Conservation (phyloP, 2,329 filamentous ascomycete species). For the Tolypocladium amazonense region DNA sequence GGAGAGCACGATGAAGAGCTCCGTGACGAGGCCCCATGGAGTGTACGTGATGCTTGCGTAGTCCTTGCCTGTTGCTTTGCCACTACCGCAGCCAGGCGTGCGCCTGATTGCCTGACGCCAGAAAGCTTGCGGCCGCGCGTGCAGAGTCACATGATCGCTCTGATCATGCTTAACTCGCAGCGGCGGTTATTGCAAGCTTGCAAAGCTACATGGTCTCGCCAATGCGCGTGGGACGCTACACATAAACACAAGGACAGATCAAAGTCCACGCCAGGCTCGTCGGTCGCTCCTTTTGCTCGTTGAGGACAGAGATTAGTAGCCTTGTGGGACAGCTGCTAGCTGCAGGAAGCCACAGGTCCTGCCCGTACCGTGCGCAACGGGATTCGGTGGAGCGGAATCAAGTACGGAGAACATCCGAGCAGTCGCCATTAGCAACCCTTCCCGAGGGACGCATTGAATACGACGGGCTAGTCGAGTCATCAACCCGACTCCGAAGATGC, state of each 20-base stretch:
- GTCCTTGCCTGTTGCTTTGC: slow-evolving; percentile 6
- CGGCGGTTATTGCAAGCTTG: neutral
- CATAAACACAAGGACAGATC: neutral
- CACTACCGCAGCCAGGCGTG: slow-evolving; percentile 1
- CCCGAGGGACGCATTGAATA: neutral
- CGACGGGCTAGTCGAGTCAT: neutral
- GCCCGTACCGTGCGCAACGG: neutral
- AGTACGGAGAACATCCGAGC: neutral
- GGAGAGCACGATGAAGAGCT: neutral
- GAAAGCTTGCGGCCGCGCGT: neutral
- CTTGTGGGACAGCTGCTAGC: neutral
- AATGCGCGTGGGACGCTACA: neutral
- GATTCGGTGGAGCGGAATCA: neutral
- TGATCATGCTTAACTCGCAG: neutral
- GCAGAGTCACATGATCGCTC: slow-evolving; percentile 3
- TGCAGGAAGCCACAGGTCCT: neutral
- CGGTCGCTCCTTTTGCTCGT: neutral
- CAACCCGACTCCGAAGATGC: neutral
- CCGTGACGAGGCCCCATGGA: slow-evolving; percentile 1
- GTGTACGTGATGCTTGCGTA: slow-evolving; percentile 6
- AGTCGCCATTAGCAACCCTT: neutral
- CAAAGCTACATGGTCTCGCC: neutral
- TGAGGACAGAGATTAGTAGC: neutral
- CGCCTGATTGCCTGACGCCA: neutral
- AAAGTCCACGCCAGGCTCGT: neutral